Percentiles rank a stretch among this genome's conserved stretches.
phyloP scores from a whole-genome alignment of 2,329 filamentous ascomycete genomes.

The Microdochium bolleyi region DNA sequence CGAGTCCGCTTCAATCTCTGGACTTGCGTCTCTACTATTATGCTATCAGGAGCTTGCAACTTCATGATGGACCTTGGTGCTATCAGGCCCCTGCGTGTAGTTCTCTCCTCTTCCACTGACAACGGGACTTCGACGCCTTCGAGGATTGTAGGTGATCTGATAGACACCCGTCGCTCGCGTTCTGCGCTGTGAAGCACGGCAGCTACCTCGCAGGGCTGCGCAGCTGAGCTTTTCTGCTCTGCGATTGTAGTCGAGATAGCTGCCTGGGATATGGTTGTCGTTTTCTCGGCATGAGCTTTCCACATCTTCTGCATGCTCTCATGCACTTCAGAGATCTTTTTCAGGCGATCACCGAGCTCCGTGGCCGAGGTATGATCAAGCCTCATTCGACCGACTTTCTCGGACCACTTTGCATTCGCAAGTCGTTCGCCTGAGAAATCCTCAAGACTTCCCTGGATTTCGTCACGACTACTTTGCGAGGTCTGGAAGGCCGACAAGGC shows the following conservation, averaged over 20 bases:
- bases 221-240: not conserved
- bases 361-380: not conserved
- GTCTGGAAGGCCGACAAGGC: not conserved
- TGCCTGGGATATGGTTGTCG: not conserved
- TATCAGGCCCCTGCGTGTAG: slow-evolving; percentile 13
- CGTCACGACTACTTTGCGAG: not conserved
- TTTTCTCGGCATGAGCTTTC: not conserved
- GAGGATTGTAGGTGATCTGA: slow-evolving; percentile 12
- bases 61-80: slow-evolving; percentile 19
- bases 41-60: slow-evolving; percentile 2
- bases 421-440: not conserved
- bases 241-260: not conserved
- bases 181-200: not conserved
- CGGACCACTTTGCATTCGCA: not conserved
- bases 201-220: not conserved
- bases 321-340: not conserved
- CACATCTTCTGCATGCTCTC: not conserved
- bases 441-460: not conserved
- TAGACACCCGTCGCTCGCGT: slow-evolving; percentile 12
- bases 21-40: slow-evolving; percentile 6
- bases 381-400: not conserved
- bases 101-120: slow-evolving; percentile 19
- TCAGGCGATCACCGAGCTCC: not conserved
- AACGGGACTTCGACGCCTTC: slow-evolving; percentile 12
- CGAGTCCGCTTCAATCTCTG: slow-evolving; percentile 5